These are phyloP conservation scores for Colletotrichum filicis DNA, from an alignment of 2,329 filamentous ascomycete species.

Conservation along the genomic window DNA sequence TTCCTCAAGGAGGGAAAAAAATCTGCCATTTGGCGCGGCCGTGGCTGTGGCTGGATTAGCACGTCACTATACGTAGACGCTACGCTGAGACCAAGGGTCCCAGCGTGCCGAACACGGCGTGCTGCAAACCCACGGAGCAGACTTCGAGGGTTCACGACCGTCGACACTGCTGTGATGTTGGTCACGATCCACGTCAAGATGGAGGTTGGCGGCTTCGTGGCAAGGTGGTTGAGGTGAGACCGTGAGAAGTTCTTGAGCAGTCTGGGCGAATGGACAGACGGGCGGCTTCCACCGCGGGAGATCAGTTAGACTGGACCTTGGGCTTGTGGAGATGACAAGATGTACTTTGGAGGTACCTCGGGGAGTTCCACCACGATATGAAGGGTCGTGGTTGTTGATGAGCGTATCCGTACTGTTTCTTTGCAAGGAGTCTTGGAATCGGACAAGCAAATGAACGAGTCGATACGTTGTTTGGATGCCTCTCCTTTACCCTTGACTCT, in stretches of 20 bases:
- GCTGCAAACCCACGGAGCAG: slow-evolving; percentile 2
- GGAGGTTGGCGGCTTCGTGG: background rate
- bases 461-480: background rate
- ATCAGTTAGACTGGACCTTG: background rate
- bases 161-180: background rate
- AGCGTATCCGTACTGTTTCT: background rate
- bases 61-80: slow-evolving; percentile 7
- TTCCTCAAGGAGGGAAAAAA: background rate
- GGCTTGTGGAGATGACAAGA: background rate
- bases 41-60: slow-evolving; percentile 29
- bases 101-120: slow-evolving; percentile 2
- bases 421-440: background rate
- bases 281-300: background rate
- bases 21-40: slow-evolving; percentile 2
- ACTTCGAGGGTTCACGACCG: background rate
- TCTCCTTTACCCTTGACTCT: background rate
- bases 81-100: slow-evolving; percentile 16
- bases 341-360: background rate
- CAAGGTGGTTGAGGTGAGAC: background rate
- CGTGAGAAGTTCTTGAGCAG: slow-evolving; percentile 2
- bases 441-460: background rate
- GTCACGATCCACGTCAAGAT: background rate
- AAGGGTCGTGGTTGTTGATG: background rate
- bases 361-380: background rate
- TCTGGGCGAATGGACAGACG: background rate